phyloP scores from a whole-genome alignment of 2,329 filamentous ascomycete species.

The Colletotrichum sp. region DNA sequence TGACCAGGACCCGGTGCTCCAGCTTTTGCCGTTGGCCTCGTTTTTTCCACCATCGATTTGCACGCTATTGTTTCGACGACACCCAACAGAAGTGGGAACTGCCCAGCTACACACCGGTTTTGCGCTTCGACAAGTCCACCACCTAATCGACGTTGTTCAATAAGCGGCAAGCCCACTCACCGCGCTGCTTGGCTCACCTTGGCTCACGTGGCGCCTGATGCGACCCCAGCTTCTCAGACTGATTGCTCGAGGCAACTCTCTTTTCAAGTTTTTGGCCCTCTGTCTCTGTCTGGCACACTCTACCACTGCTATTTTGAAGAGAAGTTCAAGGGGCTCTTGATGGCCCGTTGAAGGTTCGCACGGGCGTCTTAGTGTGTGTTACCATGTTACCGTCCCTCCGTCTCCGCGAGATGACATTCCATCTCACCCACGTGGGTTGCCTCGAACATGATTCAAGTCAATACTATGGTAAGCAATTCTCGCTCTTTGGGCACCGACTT shows the following conservation, averaged over 20 bases:
- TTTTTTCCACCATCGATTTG: not conserved
- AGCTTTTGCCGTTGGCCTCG: not conserved
- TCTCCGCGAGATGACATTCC: not conserved
- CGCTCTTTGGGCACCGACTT: not conserved
- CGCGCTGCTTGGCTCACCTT: constrained; percentile 18
- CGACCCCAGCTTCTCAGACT: constrained; percentile 4
- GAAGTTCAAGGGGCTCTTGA: not conserved
- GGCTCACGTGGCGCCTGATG: constrained; percentile 19
- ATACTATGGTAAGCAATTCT: not conserved
- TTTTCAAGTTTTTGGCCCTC: not conserved
- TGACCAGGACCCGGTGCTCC: not conserved
- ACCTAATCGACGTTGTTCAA: constrained; percentile 1
- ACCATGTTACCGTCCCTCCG: not conserved
- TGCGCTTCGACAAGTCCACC: not conserved
- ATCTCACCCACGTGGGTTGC: not conserved
- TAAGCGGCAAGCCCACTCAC: constrained; percentile 6
- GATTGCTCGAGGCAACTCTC: not conserved
- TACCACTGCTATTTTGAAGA: not conserved
- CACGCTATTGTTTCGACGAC: constrained; percentile 8
- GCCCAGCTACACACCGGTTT: constrained; percentile 1
- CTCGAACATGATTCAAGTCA: not conserved
- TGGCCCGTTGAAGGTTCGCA: not conserved
- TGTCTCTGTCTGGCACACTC: not conserved
- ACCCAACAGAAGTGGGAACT: constrained; percentile 18
- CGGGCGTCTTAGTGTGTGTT: not conserved